These are phyloP conservation scores for Gaeumannomyces sp. DNA, from an alignment of 2,329 filamentous ascomycete genomes.

Conservation along the genomic window DNA sequence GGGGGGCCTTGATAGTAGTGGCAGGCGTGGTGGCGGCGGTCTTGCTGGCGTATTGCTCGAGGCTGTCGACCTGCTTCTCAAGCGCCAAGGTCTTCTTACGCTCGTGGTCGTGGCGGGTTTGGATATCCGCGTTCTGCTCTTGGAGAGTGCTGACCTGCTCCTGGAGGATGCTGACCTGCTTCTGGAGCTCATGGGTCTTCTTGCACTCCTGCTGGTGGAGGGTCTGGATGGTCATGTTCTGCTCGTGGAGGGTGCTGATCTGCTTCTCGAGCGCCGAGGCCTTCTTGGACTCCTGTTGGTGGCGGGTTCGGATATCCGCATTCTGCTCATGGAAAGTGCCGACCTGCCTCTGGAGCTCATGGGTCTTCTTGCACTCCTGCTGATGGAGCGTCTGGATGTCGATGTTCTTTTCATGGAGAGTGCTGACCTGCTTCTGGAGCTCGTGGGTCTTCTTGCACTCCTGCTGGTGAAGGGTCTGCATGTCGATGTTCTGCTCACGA, in stretches of 20 bases:
- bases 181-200: not conserved
- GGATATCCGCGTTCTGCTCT: not conserved
- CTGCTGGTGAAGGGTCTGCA: no score
- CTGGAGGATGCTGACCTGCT: not conserved
- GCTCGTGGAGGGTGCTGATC: not conserved
- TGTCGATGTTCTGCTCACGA: no score
- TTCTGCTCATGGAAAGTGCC: not conserved
- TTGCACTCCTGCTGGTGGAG: not conserved
- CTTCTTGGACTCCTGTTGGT: not conserved
- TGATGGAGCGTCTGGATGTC: not conserved
- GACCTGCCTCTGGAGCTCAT: not conserved
- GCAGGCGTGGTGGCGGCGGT: no score
- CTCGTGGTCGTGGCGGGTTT: not conserved
- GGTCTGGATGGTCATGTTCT: conserved; percentile 2
- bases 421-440: not conserved
- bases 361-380: not conserved
- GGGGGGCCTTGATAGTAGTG: no score
- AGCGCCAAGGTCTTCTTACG: not conserved
- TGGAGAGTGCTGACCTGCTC: not conserved
- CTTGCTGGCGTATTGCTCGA: not conserved
- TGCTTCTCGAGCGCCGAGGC: not conserved
- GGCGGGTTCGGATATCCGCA: not conserved
- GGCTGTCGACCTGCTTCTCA: not conserved
- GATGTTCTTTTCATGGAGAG: not conserved
- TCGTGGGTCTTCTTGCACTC: not conserved